phyloP scores from a whole-genome alignment of 768 basidiomycete species.

The Mycena latifolia region DNA sequence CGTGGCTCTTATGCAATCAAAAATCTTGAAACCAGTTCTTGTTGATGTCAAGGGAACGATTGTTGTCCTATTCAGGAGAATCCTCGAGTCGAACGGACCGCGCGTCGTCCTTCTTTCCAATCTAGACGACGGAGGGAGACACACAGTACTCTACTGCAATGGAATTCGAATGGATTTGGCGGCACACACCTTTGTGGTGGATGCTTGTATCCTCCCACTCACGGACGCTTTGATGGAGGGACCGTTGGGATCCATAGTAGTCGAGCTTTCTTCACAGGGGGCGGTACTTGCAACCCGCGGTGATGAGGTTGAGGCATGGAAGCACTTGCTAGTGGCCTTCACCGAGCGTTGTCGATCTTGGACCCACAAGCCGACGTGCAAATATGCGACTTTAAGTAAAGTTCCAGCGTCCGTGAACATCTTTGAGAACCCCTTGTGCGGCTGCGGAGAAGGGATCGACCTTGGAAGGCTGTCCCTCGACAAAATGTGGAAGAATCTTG shows the following conservation, averaged over 20 bases:
- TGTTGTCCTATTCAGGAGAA: conserved; percentile 37
- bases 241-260: conserved; percentile 18
- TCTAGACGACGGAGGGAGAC: conserved; percentile 27
- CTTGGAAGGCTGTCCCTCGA: conserved; percentile 42
- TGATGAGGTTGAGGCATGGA: conserved; percentile 52
- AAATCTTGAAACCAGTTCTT: background rate
- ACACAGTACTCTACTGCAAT: conserved; percentile 54
- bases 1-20: background rate
- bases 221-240: conserved; percentile 29
- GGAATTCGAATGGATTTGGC: conserved; percentile 53
- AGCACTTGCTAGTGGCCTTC: conserved; percentile 52
- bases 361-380: conserved; percentile 52
- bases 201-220: conserved; percentile 54
- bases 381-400: conserved; percentile 42
- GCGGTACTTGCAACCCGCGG: conserved; percentile 10
- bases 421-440: conserved; percentile 51
- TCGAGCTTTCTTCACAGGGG: background rate
- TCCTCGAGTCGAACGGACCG: conserved; percentile 33
- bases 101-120: conserved; percentile 39
- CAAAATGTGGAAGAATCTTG: conserved; percentile 44
- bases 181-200: conserved; percentile 56
- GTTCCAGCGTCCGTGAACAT: conserved; percentile 48
- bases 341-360: conserved; percentile 56
- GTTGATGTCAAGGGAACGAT: conserved; percentile 26
- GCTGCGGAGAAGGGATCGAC: conserved; percentile 55